Percentiles rank a stretch among this genome's conserved stretches.
phyloP scores from a whole-genome alignment of 2,329 filamentous ascomycete genomes.

The Fonsecaea erecta region DNA sequence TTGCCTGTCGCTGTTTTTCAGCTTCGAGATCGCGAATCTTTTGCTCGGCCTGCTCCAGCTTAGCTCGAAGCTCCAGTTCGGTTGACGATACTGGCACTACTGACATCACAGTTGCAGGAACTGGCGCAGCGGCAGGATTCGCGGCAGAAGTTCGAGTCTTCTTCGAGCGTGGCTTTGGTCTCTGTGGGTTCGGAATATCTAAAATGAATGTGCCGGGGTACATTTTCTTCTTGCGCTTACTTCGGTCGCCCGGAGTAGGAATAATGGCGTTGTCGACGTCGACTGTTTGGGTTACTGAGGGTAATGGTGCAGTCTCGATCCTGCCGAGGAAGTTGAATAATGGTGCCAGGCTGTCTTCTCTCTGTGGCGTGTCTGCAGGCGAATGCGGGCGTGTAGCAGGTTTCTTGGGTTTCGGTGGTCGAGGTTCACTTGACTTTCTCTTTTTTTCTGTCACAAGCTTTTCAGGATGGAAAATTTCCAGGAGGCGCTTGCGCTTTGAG shows the following conservation, averaged over 20 bases:
- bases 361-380: neutral
- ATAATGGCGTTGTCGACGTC: neutral
- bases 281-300: slow-evolving; percentile 3
- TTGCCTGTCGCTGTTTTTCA: slow-evolving; percentile 23
- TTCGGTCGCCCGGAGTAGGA: neutral
- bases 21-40: slow-evolving; percentile 31
- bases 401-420: slow-evolving; percentile 8
- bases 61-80: slow-evolving; percentile 10
- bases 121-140: neutral
- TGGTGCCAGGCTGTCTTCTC: slow-evolving; percentile 29
- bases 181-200: neutral
- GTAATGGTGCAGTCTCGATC: slow-evolving; percentile 11
- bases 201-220: slow-evolving; percentile 28
- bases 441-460: slow-evolving; percentile 19
- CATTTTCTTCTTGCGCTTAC: neutral
- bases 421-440: slow-evolving; percentile 8
- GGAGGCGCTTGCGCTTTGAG: slow-evolving; percentile 28
- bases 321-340: slow-evolving; percentile 35
- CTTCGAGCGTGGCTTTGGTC: neutral
- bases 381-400: slow-evolving; percentile 21
- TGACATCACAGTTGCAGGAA: neutral
- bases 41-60: slow-evolving; percentile 28
- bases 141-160: neutral
- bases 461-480: slow-evolving; percentile 36
- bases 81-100: neutral